phyloP scores from a whole-genome alignment of 2,329 filamentous ascomycete genomes.

The Diplodia corticola region DNA sequence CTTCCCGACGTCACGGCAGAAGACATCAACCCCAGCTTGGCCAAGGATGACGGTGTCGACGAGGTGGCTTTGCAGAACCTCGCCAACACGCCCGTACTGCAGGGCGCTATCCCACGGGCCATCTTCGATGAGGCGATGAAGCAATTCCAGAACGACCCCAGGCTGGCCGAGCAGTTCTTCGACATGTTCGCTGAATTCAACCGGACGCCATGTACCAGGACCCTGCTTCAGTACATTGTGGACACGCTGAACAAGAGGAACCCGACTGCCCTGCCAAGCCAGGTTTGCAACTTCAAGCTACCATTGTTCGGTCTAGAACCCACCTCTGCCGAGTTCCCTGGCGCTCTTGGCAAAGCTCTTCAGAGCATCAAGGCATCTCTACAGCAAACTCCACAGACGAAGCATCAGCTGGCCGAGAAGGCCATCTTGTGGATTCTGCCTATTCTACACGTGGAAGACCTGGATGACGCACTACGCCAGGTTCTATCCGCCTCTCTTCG shows the following conservation, averaged over 20 bases:
- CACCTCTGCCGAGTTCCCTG: slow-evolving; percentile 69
- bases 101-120: slow-evolving; percentile 89
- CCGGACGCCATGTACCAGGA: slow-evolving; percentile 62
- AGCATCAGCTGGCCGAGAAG: slow-evolving; percentile 45
- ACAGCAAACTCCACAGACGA: slow-evolving; percentile 37
- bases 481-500: slow-evolving; percentile 51
- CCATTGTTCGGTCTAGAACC: slow-evolving; percentile 66
- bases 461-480: slow-evolving; percentile 56
- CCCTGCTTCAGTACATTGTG: slow-evolving; percentile 73
- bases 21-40: slow-evolving; percentile 58
- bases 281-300: slow-evolving; percentile 70
- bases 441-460: slow-evolving; percentile 45
- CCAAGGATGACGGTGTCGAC: slow-evolving; percentile 51
- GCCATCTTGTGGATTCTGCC: slow-evolving; percentile 53
- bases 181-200: slow-evolving; percentile 72
- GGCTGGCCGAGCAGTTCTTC: slow-evolving; percentile 75
- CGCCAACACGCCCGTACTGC: slow-evolving; percentile 74
- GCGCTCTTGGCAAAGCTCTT: slow-evolving; percentile 66
- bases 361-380: slow-evolving; percentile 58
- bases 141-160: slow-evolving; percentile 68
- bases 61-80: slow-evolving; percentile 63
- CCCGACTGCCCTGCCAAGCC: slow-evolving; percentile 56
- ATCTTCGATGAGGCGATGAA: slow-evolving; percentile 86
- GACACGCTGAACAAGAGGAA: slow-evolving; percentile 61
- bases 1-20: slow-evolving; percentile 62